Conservation (phyloP, 306 rosid species). For the Vigna mungo region DNA sequence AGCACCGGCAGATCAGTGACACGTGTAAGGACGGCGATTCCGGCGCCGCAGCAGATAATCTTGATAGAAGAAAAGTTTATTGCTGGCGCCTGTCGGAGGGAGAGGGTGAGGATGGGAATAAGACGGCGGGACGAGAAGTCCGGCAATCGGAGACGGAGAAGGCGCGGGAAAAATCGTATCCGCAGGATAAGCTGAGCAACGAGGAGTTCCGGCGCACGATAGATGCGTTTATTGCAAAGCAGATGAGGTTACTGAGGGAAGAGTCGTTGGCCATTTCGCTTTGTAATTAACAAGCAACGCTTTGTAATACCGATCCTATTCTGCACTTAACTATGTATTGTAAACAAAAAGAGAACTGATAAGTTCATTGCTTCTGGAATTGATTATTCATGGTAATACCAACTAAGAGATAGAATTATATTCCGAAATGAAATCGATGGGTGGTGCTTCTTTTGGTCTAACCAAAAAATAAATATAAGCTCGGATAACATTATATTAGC, state of each 20-base stretch:
- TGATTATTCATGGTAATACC: not conserved
- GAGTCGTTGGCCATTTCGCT: constrained; percentile 52
- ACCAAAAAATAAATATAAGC: too few species aligned
- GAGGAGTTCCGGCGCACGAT: constrained; percentile 82
- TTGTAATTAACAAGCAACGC: not conserved
- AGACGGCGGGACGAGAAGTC: constrained; percentile 31
- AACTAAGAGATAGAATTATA: constrained; percentile 30
- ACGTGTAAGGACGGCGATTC: not conserved
- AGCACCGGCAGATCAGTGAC: constrained; percentile 51
- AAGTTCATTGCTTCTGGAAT: not conserved
- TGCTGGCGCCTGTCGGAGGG: constrained; percentile 59
- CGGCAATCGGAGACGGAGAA: constrained; percentile 69
- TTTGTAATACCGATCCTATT: too few species aligned
- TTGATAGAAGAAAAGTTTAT: constrained; percentile 34
- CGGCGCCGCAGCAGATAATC: constrained; percentile 17
- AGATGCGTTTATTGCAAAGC: constrained; percentile 81
- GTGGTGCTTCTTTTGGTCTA: constrained; percentile 20
- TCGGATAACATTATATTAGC: too few species aligned
- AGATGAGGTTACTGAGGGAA: constrained; percentile 69
- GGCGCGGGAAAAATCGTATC: constrained; percentile 21
- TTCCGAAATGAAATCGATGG: not conserved
- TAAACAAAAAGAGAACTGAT: not conserved
- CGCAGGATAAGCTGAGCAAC: constrained; percentile 65
- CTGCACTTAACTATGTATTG: too few species aligned
- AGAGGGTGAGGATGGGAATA: not conserved